Evolutionary conservation across 2,329 filamentous ascomycete genomes (phyloP), one percentile per base, ranked within the genome.

Genomic region (Escovopsis weberi): DNA sequence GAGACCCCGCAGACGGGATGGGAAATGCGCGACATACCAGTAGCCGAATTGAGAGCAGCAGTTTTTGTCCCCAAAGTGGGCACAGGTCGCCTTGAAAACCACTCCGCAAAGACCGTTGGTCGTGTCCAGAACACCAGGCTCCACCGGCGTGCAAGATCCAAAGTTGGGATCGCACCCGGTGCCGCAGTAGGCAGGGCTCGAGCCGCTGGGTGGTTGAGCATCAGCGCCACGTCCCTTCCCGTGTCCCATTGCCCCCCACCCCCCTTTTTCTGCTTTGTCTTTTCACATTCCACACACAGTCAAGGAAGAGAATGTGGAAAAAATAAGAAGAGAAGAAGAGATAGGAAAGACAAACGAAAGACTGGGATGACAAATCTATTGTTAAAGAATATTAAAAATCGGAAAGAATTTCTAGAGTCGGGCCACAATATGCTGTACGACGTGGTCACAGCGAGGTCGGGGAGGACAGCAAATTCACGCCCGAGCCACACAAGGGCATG

Each of bases 121-220:
- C 26, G 59, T 60, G 41, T 59, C 50, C 32, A 49, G 47, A 26
- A 58, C 41, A 10, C 48, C 48, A 4, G 43, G 42, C 23, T 44
- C 40, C 5, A 45, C 45, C 26, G 53, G 49, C 40, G 52, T 50
- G 47, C 61, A 64, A 33, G 51, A 51, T 33, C 61, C 61, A 50
- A 59, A 63, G 43, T 55, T 52, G 12, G 48, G 40, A 42, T 63
- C 52, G 46, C 62, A 64, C n/a, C 62, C 59, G 30, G 60, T 64
- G 30, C 59, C 60, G 49, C 61, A 64, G 50, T 62, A 59, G 3
- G 41, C 39, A 10, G 50, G 45, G 39, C 51, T 54, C 34, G 54
- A 55, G 33, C 59, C 60, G 45, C 61, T 63, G 43, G 37, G 15
- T 15, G 15, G 15, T 15, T 15, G 15, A 15, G 15, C 15, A 15